Conservation (phyloP, 1,139 yeast species). For the Blastobotrys illinoisensis region DNA sequence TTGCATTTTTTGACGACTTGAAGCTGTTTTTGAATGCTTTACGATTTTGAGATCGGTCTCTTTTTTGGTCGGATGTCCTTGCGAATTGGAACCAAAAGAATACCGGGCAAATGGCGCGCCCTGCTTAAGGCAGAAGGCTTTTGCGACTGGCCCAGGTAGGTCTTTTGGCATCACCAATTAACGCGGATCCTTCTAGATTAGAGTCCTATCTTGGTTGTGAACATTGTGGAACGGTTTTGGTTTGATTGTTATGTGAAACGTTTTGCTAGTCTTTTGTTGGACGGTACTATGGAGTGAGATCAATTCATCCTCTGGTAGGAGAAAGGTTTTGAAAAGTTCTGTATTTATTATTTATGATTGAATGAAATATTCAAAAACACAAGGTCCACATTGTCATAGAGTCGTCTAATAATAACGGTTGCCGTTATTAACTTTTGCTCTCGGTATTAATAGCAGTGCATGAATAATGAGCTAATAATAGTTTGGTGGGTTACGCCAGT, state of each 20-base stretch:
- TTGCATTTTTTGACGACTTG: too few relatives aligned
- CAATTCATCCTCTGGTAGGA: constrained; percentile 1
- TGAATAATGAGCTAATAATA: not conserved
- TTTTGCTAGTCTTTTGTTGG: not conserved
- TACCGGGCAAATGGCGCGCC: not conserved
- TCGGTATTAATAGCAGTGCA: not conserved
- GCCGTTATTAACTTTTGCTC: too few relatives aligned
- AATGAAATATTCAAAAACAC: not conserved
- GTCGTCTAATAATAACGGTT: too few relatives aligned
- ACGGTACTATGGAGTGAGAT: not conserved
- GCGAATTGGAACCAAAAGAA: not conserved
- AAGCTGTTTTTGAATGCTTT: too few relatives aligned
- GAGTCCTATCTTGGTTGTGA: not conserved
- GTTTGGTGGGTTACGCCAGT: not conserved
- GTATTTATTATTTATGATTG: not conserved
- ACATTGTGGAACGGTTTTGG: not conserved
- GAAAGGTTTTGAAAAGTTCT: not conserved
- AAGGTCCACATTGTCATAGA: too few relatives aligned
- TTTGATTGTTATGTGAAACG: not conserved
- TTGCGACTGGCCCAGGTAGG: not conserved
- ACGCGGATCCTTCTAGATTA: not conserved
- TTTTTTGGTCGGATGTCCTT: not conserved
- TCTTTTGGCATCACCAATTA: not conserved
- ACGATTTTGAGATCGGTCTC: not conserved
- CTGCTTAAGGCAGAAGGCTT: not conserved